These are phyloP conservation scores for Penicillium sp. DNA, from an alignment of 2,329 filamentous ascomycete species.

Conservation along the genomic window DNA sequence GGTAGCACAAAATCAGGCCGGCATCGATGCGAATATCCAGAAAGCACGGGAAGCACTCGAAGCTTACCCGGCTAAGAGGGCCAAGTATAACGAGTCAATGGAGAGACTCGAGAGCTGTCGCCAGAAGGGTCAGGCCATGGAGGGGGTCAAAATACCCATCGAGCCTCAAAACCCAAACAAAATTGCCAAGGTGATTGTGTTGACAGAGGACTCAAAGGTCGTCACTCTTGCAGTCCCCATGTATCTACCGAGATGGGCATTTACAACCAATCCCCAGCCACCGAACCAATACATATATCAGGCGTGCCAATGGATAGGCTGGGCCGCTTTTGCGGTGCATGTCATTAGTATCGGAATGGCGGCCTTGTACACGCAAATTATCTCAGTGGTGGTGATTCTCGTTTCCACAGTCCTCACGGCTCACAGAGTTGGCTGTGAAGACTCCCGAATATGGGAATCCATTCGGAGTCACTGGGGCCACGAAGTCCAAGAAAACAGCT, in stretches of 20 bases:
- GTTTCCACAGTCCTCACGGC: slow-evolving; percentile 5
- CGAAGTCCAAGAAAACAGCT: background rate
- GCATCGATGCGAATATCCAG: background rate
- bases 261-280: background rate
- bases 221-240: background rate
- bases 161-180: background rate
- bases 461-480: background rate
- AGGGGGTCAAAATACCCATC: background rate
- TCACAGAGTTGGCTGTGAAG: slow-evolving; percentile 10
- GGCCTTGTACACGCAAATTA: background rate
- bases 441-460: background rate
- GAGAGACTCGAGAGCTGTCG: background rate
- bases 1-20: background rate
- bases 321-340: background rate
- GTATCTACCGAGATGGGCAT: background rate
- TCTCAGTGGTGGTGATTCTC: background rate
- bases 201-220: background rate
- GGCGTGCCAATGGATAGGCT: background rate
- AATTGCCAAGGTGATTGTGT: background rate
- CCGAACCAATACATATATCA: background rate
- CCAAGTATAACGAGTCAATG: background rate
- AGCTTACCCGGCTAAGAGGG: background rate
- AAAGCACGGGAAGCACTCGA: background rate
- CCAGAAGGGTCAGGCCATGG: background rate
- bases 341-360: background rate